Evolutionary conservation across 495 filamentous ascomycete species (phyloP), one percentile per base, ranked within the genome.

Genomic region (Aspergillus sclerotioniger): DNA sequence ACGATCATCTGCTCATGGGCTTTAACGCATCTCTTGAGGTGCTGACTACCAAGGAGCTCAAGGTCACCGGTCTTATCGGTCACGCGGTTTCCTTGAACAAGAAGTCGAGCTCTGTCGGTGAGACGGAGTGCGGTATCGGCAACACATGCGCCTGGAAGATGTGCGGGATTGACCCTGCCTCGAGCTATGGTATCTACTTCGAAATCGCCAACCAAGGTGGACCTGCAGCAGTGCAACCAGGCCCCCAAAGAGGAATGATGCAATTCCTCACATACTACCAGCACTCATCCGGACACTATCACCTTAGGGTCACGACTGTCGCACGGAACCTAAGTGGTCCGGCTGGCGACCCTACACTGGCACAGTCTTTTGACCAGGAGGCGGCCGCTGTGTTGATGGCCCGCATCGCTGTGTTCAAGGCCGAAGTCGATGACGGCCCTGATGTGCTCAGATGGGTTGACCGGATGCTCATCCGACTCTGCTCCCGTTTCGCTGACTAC

Each of bases 131-230:
- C 71, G 95, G 95, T 63, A 97, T 98, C 64, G 95, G 95, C 67
- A 98, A 98, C 67, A 99, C 95, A 7, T 98, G 95, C 74, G 93
- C 92, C 2, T 99, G 95, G 95, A 99, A 98, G 76, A 97, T 99
- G 92, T 98, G 94, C 66, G 91, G 90, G 57, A 96, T 99, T 59
- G 92, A 96, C 64, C 95, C 95, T 29, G 87, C 85, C 51, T 86
- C 94, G 28, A 96, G 91, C 64, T 97, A 97, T 62, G 95, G 92
- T 51, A 81, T 98, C 59, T 99, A 98, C 78, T 99, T 96, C 62
- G 95, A 99, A 68, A 94, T 98, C 67, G 93, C 95, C 46, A 91
- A 88, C 67, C 95, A 99, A 76, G 91, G 89, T 41, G 92, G 91
- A 16, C 88, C 94, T 19, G 80, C 90, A 33, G 89, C 91, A 63